phyloP scores from a whole-genome alignment of 2,329 filamentous ascomycete species.

The Metarhizium robertsii region DNA sequence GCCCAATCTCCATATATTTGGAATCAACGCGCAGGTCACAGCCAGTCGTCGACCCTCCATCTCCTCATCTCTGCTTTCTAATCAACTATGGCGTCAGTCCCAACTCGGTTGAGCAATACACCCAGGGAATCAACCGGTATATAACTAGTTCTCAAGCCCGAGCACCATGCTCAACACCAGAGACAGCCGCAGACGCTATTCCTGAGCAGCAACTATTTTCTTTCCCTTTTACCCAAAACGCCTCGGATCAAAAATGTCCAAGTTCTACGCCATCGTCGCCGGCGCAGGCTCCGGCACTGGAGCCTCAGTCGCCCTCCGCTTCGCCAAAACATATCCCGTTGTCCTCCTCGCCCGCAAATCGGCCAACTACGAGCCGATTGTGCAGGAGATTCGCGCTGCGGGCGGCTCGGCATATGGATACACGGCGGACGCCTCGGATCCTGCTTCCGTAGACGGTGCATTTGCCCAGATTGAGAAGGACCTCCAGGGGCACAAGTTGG shows the following conservation, averaged over 20 bases:
- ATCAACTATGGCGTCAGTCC: background rate
- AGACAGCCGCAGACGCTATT: background rate
- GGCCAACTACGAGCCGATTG: conserved; percentile 55
- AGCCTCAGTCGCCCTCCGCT: conserved; percentile 43
- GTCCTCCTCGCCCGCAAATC: conserved; percentile 64
- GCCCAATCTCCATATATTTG: background rate
- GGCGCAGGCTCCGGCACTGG: conserved; percentile 65
- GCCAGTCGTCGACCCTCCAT: background rate
- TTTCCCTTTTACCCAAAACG: background rate
- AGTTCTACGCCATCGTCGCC: conserved; percentile 57
- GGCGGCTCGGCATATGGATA: conserved; percentile 67
- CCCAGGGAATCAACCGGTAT: background rate
- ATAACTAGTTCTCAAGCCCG: background rate
- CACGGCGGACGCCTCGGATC: conserved; percentile 38
- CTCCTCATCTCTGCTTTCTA: background rate
- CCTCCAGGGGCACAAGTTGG: conserved; percentile 43
- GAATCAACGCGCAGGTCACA: background rate
- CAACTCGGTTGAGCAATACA: background rate
- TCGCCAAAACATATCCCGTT: conserved; percentile 59
- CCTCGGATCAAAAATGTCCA: conserved; percentile 1
- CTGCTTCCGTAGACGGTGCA: conserved; percentile 40
- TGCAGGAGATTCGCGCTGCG: conserved; percentile 54
- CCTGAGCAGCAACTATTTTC: no score
- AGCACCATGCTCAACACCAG: background rate
- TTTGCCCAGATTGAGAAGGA: conserved; percentile 54